Evolutionary conservation across 768 basidiomycete genomes (phyloP).

Genomic region (Cystofilobasidium capitatum): DNA sequence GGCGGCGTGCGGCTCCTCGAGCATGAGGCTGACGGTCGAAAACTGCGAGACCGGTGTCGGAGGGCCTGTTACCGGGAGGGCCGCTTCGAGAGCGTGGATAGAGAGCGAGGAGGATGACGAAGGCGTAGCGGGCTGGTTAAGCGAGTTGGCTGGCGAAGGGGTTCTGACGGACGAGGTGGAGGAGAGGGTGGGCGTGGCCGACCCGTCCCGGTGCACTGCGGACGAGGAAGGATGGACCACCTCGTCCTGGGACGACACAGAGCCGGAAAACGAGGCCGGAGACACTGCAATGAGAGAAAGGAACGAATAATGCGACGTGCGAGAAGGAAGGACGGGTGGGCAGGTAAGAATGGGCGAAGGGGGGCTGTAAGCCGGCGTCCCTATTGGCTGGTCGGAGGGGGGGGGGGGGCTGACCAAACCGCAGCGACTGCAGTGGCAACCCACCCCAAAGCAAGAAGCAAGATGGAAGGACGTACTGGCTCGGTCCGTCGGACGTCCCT

Average conservation of each 20-base stretch:
- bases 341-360: neutral
- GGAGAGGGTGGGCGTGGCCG: neutral
- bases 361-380: neutral
- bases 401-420: constrained; percentile 1
- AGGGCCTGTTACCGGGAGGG: neutral
- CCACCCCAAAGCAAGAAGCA: too few relatives aligned
- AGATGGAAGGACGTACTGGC: neutral
- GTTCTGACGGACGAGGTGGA: constrained; percentile 20
- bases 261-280: neutral
- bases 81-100: neutral
- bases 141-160: constrained; percentile 19
- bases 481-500: neutral
- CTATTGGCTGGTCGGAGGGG: neutral
- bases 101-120: neutral
- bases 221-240: neutral
- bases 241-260: neutral
- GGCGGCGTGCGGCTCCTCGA: constrained; percentile 22
- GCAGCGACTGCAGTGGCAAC: neutral
- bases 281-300: neutral
- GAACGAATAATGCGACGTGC: neutral
- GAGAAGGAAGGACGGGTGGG: neutral
- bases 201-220: neutral
- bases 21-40: constrained; percentile 14
- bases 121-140: neutral
- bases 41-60: neutral